These are phyloP conservation scores for Prunus campanulata DNA, from an alignment of 306 rosid species.

Conservation along the genomic window DNA sequence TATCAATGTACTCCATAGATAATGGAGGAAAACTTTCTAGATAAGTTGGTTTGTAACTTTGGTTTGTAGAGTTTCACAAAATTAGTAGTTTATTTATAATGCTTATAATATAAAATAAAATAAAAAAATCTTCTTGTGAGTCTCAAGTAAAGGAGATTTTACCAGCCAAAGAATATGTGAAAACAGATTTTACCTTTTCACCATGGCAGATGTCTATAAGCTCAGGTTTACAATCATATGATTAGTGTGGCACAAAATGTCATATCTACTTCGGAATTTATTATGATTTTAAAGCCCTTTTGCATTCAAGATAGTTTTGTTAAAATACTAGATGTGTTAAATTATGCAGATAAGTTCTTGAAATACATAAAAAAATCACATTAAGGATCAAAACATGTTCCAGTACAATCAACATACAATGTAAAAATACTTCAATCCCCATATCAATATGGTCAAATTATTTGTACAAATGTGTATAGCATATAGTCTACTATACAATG, in stretches of 20 bases:
- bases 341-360: background rate
- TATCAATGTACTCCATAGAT: too few species aligned
- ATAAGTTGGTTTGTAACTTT: too few species aligned
- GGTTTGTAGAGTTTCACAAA: too few species aligned
- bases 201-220: background rate
- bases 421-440: constrained; percentile 13
- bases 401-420: background rate
- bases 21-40: too few species aligned
- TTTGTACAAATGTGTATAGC: constrained; percentile 8
- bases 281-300: background rate
- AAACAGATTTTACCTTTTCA: too few species aligned
- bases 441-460: constrained; percentile 20
- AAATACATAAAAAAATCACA: background rate
- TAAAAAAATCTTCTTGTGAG: too few species aligned
- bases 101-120: too few species aligned
- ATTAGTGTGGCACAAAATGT: too few species aligned
- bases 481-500: constrained; percentile 20
- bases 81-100: too few species aligned
- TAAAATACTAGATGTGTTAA: background rate
- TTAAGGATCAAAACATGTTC: background rate
- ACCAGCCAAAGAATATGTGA: too few species aligned
- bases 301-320: background rate
- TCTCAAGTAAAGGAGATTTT: too few species aligned
- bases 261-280: background rate
- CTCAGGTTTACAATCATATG: too few species aligned